phyloP scores from a whole-genome alignment of 768 basidiomycete genomes.

The Sporobolomyces phaffii region DNA sequence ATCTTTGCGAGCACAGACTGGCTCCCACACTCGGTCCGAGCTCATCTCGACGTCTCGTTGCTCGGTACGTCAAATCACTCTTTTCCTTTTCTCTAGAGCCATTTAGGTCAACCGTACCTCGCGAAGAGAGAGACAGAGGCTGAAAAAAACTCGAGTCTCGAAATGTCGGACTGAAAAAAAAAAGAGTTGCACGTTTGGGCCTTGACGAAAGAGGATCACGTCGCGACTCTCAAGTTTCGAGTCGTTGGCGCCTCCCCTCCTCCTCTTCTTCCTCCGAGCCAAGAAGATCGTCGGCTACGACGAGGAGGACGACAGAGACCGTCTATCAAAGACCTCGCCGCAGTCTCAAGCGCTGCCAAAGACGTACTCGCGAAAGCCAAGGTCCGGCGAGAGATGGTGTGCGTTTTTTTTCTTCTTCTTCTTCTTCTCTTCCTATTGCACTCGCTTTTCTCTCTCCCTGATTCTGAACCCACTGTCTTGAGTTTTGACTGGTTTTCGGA shows the following conservation, averaged over 20 bases:
- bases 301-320: too few relatives aligned
- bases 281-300: background rate
- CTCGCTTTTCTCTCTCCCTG: too few relatives aligned
- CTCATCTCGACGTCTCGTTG: background rate
- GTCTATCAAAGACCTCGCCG: background rate
- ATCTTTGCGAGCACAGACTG: background rate
- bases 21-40: background rate
- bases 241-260: too few relatives aligned
- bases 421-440: too few relatives aligned
- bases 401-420: background rate
- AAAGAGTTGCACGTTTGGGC: conserved; percentile 27
- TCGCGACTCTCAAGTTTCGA: conserved; percentile 6
- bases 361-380: background rate
- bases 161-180: too few relatives aligned
- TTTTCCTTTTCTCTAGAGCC: too few relatives aligned
- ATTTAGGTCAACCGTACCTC: too few relatives aligned
- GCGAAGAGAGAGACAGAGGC: too few relatives aligned
- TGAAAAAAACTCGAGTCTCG: too few relatives aligned
- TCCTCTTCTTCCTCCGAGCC: too few relatives aligned
- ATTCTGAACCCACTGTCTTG: too few relatives aligned
- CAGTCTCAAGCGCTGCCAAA: conserved; percentile 1
- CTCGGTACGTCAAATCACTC: background rate
- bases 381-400: background rate
- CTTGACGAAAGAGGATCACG: background rate
- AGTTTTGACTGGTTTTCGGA: too few relatives aligned